These are phyloP conservation scores for Mortierella sp. DNA, from an alignment of 371 early-diverging fungal genomes.

Conservation along the genomic window DNA sequence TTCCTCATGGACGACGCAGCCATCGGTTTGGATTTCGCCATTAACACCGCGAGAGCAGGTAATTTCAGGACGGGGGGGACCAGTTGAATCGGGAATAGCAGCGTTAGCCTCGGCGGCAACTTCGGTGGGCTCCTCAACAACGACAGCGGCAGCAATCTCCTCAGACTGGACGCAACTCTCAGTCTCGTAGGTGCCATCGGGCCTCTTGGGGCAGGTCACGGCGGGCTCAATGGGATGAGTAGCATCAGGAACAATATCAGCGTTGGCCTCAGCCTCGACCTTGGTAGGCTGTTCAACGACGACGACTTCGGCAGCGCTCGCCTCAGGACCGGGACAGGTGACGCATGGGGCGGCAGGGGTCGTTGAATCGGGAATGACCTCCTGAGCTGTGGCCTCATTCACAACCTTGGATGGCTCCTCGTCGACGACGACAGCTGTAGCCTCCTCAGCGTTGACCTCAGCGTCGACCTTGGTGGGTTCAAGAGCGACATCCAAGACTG, in stretches of 20 bases:
- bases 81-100: background rate
- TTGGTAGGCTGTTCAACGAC: background rate
- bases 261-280: slow-evolving; percentile 1
- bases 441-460: slow-evolving; percentile 5
- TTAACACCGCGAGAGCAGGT: too few relatives aligned
- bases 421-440: background rate
- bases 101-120: too few relatives aligned
- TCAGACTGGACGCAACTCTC: too few relatives aligned
- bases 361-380: background rate
- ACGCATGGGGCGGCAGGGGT: background rate
- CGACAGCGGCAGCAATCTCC: background rate
- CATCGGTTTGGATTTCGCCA: too few relatives aligned
- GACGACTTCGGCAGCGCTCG: background rate
- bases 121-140: background rate
- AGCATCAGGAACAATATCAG: background rate
- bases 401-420: background rate
- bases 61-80: background rate
- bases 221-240: background rate
- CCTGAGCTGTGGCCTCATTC: background rate
- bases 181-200: too few relatives aligned
- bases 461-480: background rate
- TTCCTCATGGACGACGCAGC: background rate
- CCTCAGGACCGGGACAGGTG: background rate
- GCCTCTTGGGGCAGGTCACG: too few relatives aligned
- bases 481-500: background rate